These are phyloP conservation scores for Taphrina betulina DNA, from an alignment of 1,139 yeast species.

Conservation along the genomic window DNA sequence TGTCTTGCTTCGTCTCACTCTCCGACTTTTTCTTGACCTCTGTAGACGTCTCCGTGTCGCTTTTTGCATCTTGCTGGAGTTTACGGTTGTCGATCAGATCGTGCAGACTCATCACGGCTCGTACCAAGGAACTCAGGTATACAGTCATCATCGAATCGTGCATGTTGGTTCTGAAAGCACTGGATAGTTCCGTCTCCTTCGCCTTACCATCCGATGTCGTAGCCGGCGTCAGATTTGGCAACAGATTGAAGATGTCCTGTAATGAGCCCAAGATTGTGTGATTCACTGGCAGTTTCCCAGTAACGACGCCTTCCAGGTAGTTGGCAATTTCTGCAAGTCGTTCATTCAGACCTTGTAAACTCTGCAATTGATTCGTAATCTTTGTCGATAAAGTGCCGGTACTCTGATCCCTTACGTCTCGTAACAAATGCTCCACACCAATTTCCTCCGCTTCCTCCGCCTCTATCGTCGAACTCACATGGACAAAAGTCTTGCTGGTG, in stretches of 20 bases:
- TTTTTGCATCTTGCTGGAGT: conserved; percentile 9
- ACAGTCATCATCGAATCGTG: conserved; percentile 95
- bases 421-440: conserved; percentile 92
- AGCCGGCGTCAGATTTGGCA: conserved; percentile 67
- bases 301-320: conserved; percentile 74
- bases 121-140: conserved; percentile 81
- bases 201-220: conserved; percentile 38
- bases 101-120: conserved; percentile 95
- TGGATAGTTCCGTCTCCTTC: conserved; percentile 53
- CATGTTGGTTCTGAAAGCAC: conserved; percentile 86
- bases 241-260: conserved; percentile 88
- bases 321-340: conserved; percentile 75
- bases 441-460: conserved; percentile 99
- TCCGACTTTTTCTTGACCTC: conserved; percentile 6
- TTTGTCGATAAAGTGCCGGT: conserved; percentile 86
- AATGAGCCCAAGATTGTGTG: conserved; percentile 87
- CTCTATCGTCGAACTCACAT: conserved; percentile 85
- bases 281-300: conserved; percentile 75
- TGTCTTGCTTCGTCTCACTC: background rate
- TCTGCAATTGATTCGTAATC: conserved; percentile 84
- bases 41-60: background rate
- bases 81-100: conserved; percentile 78
- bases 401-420: conserved; percentile 95
- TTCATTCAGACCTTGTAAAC: conserved; percentile 80
- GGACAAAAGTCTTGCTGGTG: conserved; percentile 88